Evolutionary conservation across 257 asterid species (phyloP), one percentile per base, ranked within the genome.

Genomic region (Przewalskia tangutica): DNA sequence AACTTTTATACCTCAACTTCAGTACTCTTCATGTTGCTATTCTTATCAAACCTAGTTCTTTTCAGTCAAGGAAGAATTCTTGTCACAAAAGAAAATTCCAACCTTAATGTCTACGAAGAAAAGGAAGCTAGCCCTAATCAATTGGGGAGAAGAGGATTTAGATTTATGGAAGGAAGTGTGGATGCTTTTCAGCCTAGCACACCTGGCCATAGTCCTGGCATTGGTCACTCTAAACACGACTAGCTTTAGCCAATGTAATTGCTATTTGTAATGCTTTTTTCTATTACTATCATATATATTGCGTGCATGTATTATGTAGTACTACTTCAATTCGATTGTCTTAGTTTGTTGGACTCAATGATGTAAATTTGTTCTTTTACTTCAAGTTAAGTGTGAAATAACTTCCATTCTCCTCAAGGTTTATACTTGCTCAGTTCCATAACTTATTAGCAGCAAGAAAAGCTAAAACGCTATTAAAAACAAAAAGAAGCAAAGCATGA

Each of bases 171-270:
- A 34, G 97, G 89, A 32, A 60, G 75, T 42, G 54, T 78, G 51
- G 94, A 93, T 77, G 65, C 93, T 8, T 92, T 84, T 38, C 89
- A 93, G 62, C 94, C 89, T 4, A 90, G 95, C 2, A 81, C 80
- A 4, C 97, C 95, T 0, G 98, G 97, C 4, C 87, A 85, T 10
- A 93, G 98, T 53, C 98, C 98, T 0, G 98, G 98, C 66, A 91
- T 93, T 65, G 98, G 98, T 60, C 97, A 93, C 79, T 87, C 95
- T 48, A 89, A 80, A 79, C 98, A 92, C 64, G 90, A 89, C 59
- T 89, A 77, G 14, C 44, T 46, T 23, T 20, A 60, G 67, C 38
- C 14, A 3, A 71, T 46, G 55, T 44, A 48, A 48, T 27, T 27
- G 32, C 32, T 27, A 27, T 48, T 48, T 48, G 54, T 9, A 48